Evolutionary conservation across 495 filamentous ascomycete genomes (phyloP).

Genomic region (Geopyxis carbonaria): DNA sequence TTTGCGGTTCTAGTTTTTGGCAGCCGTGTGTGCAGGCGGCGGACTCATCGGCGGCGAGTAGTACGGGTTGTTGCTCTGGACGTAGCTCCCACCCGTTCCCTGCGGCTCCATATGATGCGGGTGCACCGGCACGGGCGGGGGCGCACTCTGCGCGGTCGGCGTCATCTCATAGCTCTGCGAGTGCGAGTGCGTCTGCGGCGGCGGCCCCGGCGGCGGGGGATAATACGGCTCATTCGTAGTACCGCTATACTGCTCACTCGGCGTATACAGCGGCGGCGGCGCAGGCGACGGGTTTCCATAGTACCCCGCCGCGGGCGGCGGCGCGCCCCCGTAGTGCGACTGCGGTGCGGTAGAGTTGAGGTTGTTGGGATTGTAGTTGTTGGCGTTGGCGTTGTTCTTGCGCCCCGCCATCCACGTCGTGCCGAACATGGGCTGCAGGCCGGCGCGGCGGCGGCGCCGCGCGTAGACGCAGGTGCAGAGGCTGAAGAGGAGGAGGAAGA

Average conservation of each 20-base stretch:
- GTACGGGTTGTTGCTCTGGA: constrained; percentile 4
- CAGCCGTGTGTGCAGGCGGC: neutral
- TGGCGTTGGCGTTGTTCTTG: constrained; percentile 4
- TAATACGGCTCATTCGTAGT: constrained; percentile 2
- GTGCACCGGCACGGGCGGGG: neutral
- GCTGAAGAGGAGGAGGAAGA: constrained; percentile 14
- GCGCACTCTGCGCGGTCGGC: too few relatives aligned
- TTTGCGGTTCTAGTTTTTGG: too few relatives aligned
- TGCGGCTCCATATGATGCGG: neutral
- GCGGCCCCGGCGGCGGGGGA: constrained; percentile 3
- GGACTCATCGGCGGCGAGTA: constrained; percentile 1
- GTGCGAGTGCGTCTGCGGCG: neutral
- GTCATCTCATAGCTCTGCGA: neutral
- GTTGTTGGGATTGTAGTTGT: constrained; percentile 3
- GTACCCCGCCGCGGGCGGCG: constrained; percentile 6
- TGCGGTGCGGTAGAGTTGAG: constrained; percentile 7
- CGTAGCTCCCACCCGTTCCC: neutral
- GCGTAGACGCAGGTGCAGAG: constrained; percentile 10
- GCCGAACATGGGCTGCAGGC: constrained; percentile 14
- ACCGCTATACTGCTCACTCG: constrained; percentile 5
- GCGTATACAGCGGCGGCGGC: constrained; percentile 14
- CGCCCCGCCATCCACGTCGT: constrained; percentile 20
- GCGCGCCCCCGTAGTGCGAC: constrained; percentile 4
- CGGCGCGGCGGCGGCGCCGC: constrained; percentile 15
- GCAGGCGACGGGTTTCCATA: constrained; percentile 14